phyloP scores from a whole-genome alignment of 2,329 filamentous ascomycete genomes.

The Colletotrichum orbiculare region DNA sequence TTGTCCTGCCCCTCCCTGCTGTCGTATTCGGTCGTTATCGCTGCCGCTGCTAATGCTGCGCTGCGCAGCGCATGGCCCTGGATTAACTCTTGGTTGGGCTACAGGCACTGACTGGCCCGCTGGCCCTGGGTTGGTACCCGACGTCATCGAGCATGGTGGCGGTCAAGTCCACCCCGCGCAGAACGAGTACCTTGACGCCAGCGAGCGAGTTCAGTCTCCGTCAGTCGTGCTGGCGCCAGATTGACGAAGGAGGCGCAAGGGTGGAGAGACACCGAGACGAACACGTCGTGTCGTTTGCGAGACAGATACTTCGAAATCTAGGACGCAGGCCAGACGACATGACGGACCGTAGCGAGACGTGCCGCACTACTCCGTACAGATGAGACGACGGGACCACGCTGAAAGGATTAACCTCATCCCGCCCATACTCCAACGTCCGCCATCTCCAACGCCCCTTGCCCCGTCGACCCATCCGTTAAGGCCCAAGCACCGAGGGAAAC shows the following conservation, averaged over 20 bases:
- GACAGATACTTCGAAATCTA: too few species aligned
- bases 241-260: too few species aligned
- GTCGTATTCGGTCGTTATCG: constrained; percentile 11
- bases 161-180: constrained; percentile 26
- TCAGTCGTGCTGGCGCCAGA: background rate
- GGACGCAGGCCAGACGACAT: background rate
- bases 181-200: constrained; percentile 12
- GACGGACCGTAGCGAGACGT: constrained; percentile 1
- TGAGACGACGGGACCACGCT: background rate
- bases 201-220: constrained; percentile 3
- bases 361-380: background rate
- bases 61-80: background rate
- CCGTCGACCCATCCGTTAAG: constrained; percentile 27
- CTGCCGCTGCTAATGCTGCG: constrained; percentile 10
- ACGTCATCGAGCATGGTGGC: constrained; percentile 36
- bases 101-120: constrained; percentile 1
- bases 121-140: constrained; percentile 26
- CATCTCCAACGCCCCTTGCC: constrained; percentile 12
- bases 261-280: too few species aligned
- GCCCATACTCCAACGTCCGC: constrained; percentile 17
- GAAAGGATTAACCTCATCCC: constrained; percentile 21
- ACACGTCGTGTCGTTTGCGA: too few species aligned
- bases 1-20: background rate
- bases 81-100: constrained; percentile 25
- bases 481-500: constrained; percentile 28